Base-by-base conservation (phyloP, 2,329 filamentous ascomycete species). In the Falciphora oryzae region DNA sequence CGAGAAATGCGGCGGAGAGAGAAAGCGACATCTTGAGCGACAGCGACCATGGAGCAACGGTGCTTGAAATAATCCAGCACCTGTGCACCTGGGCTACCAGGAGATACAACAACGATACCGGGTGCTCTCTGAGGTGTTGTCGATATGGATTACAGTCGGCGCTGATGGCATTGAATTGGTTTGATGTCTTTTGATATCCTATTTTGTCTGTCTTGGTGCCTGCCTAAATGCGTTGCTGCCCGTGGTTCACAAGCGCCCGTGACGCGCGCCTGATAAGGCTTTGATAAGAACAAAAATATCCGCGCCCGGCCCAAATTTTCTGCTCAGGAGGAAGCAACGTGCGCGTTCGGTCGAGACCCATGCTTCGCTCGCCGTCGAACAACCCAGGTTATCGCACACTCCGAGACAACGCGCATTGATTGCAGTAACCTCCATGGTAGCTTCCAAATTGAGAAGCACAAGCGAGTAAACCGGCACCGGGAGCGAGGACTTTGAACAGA, bases 401-500 rank as follows among this genome's bases (percentile, higher is more conserved):
- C 29, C 32, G 18, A 32, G 29, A 18, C 58, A 60, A 13, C 25
- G 22, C 13, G 29, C 11, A 31, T n/a, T n/a, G 28, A 60, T 32
- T 31, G 18, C 29, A n/a, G 58, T 13, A 27, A 28, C n/a, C 11
- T 64, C 25, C n/a, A 32, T 16, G 29, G 14, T 57, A 29, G n/a
- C 5, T 57, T 58, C 5, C 50, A 61, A 57, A 14, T 29, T 35
- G 38, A 25, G n/a, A 13, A 56, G 31, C 31, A 38, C 18, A 29
- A 14, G 57, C 38, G 60, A 62, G 57, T 31, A n/a, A 64, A 62
- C 58, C 62, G 63, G 22, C 62, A 63, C 62, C 65, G 65, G 65
- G 65, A 66, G 67, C 65, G 61, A 65, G 63, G 63, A 63, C 61
- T 67, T 68, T 68, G 69, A 53, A 53, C 8, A 53, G 7, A 53